These are phyloP conservation scores for Thelonectria rubi DNA, from an alignment of 2,329 filamentous ascomycete genomes.

Conservation along the genomic window DNA sequence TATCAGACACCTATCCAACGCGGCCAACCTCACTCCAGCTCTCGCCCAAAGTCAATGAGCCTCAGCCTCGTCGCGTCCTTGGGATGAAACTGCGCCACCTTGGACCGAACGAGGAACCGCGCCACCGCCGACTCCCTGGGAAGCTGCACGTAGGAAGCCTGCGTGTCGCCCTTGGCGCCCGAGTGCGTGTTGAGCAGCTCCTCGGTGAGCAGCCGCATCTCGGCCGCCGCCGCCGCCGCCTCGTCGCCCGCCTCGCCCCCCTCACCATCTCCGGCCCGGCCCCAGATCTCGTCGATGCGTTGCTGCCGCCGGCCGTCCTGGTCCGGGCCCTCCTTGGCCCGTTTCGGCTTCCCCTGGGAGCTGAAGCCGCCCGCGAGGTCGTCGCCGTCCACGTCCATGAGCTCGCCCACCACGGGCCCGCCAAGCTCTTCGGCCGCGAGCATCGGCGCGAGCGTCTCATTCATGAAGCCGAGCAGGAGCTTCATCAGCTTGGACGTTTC, in stretches of 20 bases:
- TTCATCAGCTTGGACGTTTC: slow-evolving; percentile 70
- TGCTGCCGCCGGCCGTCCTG: slow-evolving; percentile 64
- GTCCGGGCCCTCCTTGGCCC: slow-evolving; percentile 50
- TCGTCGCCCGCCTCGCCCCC: slow-evolving; percentile 48
- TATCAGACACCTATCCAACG: slow-evolving; percentile 48
- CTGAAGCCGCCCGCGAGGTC: slow-evolving; percentile 69
- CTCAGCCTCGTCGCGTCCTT: slow-evolving; percentile 67
- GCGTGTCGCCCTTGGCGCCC: slow-evolving; percentile 62
- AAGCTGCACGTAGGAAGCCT: slow-evolving; percentile 67
- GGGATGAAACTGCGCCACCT: slow-evolving; percentile 73
- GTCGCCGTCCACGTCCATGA: slow-evolving; percentile 70
- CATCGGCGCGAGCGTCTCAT: slow-evolving; percentile 75
- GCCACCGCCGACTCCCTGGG: slow-evolving; percentile 68
- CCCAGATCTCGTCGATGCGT: slow-evolving; percentile 73
- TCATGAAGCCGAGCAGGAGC: slow-evolving; percentile 75
- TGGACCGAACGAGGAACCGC: slow-evolving; percentile 70
- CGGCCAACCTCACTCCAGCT: slow-evolving; percentile 55
- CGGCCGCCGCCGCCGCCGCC: slow-evolving; percentile 59
- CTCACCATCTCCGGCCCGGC: slow-evolving; percentile 40
- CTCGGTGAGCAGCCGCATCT: slow-evolving; percentile 69
- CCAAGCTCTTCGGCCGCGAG: slow-evolving; percentile 85
- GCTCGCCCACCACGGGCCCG: slow-evolving; percentile 81
- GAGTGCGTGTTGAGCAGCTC: slow-evolving; percentile 67
- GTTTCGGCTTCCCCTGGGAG: slow-evolving; percentile 65
- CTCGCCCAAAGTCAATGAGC: slow-evolving; percentile 71